A percentile compares a stretch with the other conserved stretches of the same genome.
Evolutionary conservation across 306 rosid genomes (phyloP).

Genomic region (Cyclanthera cordifolia): DNA sequence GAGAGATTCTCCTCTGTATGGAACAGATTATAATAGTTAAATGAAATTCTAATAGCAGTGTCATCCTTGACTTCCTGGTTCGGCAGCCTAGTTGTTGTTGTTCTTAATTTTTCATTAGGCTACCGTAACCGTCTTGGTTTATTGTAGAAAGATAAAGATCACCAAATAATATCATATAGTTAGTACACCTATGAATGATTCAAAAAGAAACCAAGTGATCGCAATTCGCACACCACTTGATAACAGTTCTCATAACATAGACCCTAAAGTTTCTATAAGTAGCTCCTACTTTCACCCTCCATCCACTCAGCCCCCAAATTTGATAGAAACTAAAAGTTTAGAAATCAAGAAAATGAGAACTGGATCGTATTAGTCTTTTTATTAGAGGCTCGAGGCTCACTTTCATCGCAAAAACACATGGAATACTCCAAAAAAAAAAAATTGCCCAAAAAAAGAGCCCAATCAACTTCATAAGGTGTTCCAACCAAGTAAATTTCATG

Average conservation of each 20-base stretch:
- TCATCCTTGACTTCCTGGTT: background rate
- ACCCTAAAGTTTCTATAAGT: background rate
- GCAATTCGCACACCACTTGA: background rate
- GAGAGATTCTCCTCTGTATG: slow-evolving; percentile 35
- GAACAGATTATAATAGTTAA: background rate
- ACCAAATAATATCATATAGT: background rate
- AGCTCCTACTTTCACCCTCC: background rate
- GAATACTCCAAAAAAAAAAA: too few species aligned
- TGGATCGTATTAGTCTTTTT: too few species aligned
- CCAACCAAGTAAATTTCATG: too few species aligned
- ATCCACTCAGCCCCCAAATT: background rate
- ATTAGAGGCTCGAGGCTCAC: too few species aligned
- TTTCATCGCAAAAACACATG: too few species aligned
- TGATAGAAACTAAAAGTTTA: background rate
- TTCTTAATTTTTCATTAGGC: background rate
- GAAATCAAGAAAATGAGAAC: background rate
- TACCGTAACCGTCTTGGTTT: background rate
- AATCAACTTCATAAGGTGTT: too few species aligned
- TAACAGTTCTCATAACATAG: background rate
- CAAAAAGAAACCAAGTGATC: background rate
- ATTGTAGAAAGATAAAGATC: background rate
- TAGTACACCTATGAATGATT: background rate
- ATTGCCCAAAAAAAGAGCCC: too few species aligned
- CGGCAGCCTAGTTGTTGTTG: background rate
- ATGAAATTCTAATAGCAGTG: background rate